A percentile compares a stretch with the other conserved stretches of the same genome.
Evolutionary conservation across 2,329 filamentous ascomycete species (phyloP).

Genomic region (Aspergillus chevalieri): DNA sequence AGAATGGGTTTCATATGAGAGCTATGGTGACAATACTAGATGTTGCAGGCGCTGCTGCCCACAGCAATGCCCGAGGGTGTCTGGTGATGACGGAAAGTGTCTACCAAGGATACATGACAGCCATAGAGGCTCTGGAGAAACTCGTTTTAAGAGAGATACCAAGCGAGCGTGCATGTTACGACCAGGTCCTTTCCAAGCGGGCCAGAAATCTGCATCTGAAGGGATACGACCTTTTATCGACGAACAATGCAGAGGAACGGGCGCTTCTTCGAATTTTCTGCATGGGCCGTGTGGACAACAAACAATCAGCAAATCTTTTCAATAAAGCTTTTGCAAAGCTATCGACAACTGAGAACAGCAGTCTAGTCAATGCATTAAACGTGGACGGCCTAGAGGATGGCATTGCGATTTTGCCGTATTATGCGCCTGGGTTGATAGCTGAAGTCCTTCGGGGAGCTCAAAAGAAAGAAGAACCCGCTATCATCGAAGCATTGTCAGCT

Average conservation of each 20-base stretch:
- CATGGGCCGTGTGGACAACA: constrained; percentile 29
- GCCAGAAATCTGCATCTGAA: constrained; percentile 18
- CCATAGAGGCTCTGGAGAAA: neutral
- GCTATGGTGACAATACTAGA: constrained; percentile 36
- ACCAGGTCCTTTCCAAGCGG: constrained; percentile 27
- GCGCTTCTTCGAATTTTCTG: constrained; percentile 33
- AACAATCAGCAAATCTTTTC: constrained; percentile 26
- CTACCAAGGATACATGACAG: constrained; percentile 25
- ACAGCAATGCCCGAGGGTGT: constrained; percentile 27
- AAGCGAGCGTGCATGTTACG: constrained; percentile 14
- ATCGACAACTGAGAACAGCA: constrained; percentile 8
- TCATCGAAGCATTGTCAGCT: no score
- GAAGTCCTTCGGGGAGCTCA: no score
- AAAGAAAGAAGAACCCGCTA: no score
- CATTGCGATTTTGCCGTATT: constrained; percentile 33
- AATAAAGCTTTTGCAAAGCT: constrained; percentile 20
- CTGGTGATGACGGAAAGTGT: constrained; percentile 29
- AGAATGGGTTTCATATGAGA: constrained; percentile 28
- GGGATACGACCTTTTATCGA: constrained; percentile 23
- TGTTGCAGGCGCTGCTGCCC: constrained; percentile 33
- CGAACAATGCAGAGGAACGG: constrained; percentile 20
- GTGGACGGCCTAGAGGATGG: constrained; percentile 29
- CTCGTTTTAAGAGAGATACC: no score
- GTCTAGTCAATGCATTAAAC: constrained; percentile 27
- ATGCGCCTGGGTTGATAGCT: constrained; percentile 23